Evolutionary conservation across 768 basidiomycete species (phyloP).

Genomic region (Tylopilus intermedius): DNA sequence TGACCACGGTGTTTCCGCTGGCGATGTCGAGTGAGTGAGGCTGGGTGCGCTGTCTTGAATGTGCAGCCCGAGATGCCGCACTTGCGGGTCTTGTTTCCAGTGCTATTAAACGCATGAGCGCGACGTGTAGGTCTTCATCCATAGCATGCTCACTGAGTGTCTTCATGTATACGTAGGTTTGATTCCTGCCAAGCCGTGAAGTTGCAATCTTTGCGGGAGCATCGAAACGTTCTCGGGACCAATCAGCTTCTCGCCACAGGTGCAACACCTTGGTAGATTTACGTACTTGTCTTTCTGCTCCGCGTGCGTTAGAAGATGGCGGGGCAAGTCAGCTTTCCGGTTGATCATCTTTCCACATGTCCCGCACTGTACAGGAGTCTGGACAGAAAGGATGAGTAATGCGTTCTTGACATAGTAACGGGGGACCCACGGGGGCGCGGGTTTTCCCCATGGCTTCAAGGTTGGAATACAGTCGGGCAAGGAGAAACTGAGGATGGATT

Average conservation of each 20-base stretch:
- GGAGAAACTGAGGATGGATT: background rate
- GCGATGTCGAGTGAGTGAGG: background rate
- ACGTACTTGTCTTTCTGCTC: conserved; percentile 21
- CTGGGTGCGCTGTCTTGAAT: background rate
- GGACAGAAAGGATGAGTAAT: background rate
- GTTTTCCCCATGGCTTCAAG: background rate
- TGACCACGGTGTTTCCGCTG: conserved; percentile 2
- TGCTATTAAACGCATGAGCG: conserved; percentile 10
- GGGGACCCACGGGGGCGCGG: conserved; percentile 5
- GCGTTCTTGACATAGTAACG: background rate
- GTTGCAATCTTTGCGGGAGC: conserved; percentile 16
- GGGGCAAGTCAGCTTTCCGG: conserved; percentile 23
- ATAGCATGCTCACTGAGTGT: conserved; percentile 26
- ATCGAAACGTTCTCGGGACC: conserved; percentile 21
- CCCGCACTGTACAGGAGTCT: conserved; percentile 11
- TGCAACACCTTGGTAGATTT: too few relatives aligned
- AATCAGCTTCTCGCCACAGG: background rate
- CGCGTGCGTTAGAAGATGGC: conserved; percentile 27
- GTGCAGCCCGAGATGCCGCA: background rate
- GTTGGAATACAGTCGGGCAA: background rate
- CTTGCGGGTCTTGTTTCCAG: conserved; percentile 3
- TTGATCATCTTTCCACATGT: conserved; percentile 15
- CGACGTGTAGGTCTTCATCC: too few relatives aligned
- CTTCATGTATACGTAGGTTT: conserved; percentile 24
- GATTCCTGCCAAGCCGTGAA: conserved; percentile 25